Evolutionary conservation across 139 green algal genomes (phyloP).

Genomic region (Ulvella scutata): DNA sequence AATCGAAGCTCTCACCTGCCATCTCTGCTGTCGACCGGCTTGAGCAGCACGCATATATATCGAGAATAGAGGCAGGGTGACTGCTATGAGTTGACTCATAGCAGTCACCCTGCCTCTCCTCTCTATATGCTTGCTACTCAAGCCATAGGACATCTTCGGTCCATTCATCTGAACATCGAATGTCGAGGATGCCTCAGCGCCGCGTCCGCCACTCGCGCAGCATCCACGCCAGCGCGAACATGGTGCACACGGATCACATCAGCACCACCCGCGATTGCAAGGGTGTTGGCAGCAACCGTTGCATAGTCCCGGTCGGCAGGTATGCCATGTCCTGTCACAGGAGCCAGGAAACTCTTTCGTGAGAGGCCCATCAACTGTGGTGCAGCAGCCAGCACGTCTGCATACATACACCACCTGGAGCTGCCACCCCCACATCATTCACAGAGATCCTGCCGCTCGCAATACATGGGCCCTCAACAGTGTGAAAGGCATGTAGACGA

Average conservation of each 20-base stretch:
- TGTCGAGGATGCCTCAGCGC: no score
- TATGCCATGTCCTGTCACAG: background rate
- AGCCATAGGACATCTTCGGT: no score
- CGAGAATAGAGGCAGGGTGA: no score
- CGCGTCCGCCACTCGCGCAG: slow-evolving; percentile 47
- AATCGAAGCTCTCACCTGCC: no score
- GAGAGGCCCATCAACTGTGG: slow-evolving; percentile 65
- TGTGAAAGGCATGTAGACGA: background rate
- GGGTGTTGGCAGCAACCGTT: slow-evolving; percentile 19
- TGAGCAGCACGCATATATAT: no score
- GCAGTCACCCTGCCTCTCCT: no score
- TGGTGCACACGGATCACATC: slow-evolving; percentile 77
- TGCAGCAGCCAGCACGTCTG: background rate
- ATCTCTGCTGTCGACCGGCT: no score
- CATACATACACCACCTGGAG: slow-evolving; percentile 11
- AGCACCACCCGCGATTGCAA: slow-evolving; percentile 31
- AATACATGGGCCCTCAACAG: background rate
- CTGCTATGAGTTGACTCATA: no score
- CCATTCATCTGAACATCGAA: no score
- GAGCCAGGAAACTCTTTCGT: slow-evolving; percentile 55
- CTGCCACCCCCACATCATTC: background rate
- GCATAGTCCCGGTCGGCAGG: slow-evolving; percentile 28
- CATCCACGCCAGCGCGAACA: slow-evolving; percentile 36
- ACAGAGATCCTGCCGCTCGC: background rate
- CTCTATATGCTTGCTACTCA: no score